Conservation (phyloP, 2,329 filamentous ascomycete genomes). For the Fusarium sarcochroum region DNA sequence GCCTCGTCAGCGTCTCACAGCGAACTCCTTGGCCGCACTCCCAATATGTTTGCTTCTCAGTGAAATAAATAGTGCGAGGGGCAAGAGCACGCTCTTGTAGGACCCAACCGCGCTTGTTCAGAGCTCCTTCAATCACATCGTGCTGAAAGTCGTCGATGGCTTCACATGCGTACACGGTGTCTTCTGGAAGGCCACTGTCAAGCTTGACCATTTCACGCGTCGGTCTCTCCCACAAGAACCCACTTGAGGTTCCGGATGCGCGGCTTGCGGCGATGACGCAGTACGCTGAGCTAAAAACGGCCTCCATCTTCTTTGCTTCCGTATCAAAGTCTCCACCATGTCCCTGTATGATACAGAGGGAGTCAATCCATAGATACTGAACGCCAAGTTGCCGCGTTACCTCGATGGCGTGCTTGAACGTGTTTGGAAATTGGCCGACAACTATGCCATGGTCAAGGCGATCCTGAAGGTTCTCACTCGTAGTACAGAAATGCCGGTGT, state of each 20-base stretch:
- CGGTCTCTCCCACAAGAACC: constrained; percentile 13
- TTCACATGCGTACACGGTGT: constrained; percentile 22
- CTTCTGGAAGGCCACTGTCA: neutral
- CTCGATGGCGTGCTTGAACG: constrained; percentile 11
- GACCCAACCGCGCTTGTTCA: constrained; percentile 22
- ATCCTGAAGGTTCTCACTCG: neutral
- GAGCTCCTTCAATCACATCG: constrained; percentile 28
- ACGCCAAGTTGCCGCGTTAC: constrained; percentile 6
- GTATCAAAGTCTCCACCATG: neutral
- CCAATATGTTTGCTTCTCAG: constrained; percentile 34
- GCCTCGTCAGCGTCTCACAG: constrained; percentile 28
- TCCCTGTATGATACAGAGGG: constrained; percentile 25
- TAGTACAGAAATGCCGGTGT: constrained; percentile 26
- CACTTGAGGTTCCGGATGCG: constrained; percentile 13
- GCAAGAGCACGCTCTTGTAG: constrained; percentile 32
- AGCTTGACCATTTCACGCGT: constrained; percentile 11
- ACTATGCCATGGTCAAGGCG: constrained; percentile 2
- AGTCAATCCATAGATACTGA: constrained; percentile 27
- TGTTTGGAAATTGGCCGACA: neutral
- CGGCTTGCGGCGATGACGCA: constrained; percentile 17
- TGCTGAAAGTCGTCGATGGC: constrained; percentile 33
- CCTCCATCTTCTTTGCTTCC: constrained; percentile 10
- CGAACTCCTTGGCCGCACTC: constrained; percentile 37
- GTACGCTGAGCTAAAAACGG: constrained; percentile 6
- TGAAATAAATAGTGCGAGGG: constrained; percentile 38